Evolutionary conservation across 2,329 filamentous ascomycete genomes (phyloP).

Genomic region (Cladorrhinum sp.): DNA sequence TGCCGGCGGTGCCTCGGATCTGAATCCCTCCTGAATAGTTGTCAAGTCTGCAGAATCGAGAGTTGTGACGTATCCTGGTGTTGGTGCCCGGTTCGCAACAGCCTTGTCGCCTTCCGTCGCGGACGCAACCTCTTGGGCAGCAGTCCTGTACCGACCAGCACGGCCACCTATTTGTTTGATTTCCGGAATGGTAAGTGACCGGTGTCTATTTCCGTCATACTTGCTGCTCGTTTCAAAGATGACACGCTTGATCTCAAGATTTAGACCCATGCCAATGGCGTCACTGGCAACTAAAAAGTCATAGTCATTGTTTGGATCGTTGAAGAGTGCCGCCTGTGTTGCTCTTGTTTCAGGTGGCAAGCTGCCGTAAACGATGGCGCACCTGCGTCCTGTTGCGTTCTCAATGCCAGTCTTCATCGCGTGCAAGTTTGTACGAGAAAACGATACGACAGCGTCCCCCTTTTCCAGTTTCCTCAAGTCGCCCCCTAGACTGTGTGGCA

Average conservation of each 20-base stretch:
- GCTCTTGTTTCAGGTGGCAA: conserved; percentile 90
- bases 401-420: conserved; percentile 76
- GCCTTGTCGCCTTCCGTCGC: background rate
- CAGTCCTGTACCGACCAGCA: conserved; percentile 80
- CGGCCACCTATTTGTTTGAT: conserved; percentile 94
- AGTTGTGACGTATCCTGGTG: conserved; percentile 72
- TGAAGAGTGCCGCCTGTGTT: conserved; percentile 88
- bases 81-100: background rate
- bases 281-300: conserved; percentile 82
- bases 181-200: conserved; percentile 67
- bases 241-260: conserved; percentile 85
- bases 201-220: conserved; percentile 58
- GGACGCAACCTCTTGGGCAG: conserved; percentile 49
- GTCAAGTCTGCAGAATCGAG: conserved; percentile 68
- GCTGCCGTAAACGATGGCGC: conserved; percentile 89
- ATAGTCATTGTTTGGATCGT: conserved; percentile 92
- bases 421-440: conserved; percentile 80
- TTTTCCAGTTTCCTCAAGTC: conserved; percentile 69
- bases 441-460: conserved; percentile 86
- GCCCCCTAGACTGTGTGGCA: conserved; percentile 59
- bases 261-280: conserved; percentile 96
- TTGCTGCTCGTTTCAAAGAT: conserved; percentile 80
- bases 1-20: conserved; percentile 62
- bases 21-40: conserved; percentile 61
- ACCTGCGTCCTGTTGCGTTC: conserved; percentile 68